A percentile compares a stretch with the other conserved stretches of the same genome.
phyloP scores from a whole-genome alignment of 2,329 filamentous ascomycete genomes.

The Podosphaera xanthii region DNA sequence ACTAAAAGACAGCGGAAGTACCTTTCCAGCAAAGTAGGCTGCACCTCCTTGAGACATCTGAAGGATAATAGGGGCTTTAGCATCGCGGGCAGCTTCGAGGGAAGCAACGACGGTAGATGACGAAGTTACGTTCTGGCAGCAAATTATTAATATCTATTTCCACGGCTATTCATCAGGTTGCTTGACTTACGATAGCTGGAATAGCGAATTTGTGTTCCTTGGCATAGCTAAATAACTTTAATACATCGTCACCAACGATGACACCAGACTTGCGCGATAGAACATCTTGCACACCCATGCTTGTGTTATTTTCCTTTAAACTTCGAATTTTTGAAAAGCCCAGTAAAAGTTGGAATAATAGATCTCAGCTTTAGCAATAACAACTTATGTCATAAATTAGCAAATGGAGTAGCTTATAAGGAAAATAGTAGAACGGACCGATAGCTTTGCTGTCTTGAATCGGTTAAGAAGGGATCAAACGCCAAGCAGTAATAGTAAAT shows the following conservation, averaged over 20 bases:
- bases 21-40: slow-evolving; percentile 80
- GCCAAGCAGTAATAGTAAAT: no score
- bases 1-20: slow-evolving; percentile 13
- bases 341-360: no score
- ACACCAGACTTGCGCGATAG: slow-evolving; percentile 41
- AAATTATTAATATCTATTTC: background rate
- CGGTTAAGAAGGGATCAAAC: no score
- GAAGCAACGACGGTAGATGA: slow-evolving; percentile 68
- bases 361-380: no score
- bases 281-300: slow-evolving; percentile 26
- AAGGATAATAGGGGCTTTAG: slow-evolving; percentile 77
- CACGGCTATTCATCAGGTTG: background rate
- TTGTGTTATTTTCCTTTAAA: slow-evolving; percentile 4
- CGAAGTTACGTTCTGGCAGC: slow-evolving; percentile 58
- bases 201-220: slow-evolving; percentile 76
- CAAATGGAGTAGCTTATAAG: no score
- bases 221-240: slow-evolving; percentile 67
- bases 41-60: slow-evolving; percentile 87
- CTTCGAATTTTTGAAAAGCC: background rate
- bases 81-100: slow-evolving; percentile 85
- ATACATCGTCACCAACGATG: slow-evolving; percentile 44
- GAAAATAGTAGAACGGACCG: no score
- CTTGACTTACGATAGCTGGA: slow-evolving; percentile 44
- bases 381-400: no score
- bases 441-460: no score